Evolutionary conservation across 441 rosid genomes (phyloP).

Genomic region (Macaranga tanarius): DNA sequence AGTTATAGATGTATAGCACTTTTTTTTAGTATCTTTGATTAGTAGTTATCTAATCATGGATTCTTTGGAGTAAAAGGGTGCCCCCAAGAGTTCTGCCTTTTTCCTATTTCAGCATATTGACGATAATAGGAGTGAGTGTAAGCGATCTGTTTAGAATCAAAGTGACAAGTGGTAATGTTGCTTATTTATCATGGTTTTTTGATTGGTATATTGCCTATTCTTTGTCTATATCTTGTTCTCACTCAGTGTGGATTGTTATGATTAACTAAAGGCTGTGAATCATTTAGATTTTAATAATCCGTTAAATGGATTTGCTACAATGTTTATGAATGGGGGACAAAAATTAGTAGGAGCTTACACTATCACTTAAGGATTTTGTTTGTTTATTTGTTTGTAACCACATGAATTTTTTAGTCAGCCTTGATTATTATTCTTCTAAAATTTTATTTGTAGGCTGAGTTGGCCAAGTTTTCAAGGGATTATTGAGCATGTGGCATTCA

Average conservation of each 20-base stretch:
- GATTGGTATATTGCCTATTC: too few species aligned
- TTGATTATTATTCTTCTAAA: not conserved
- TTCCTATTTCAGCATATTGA: not conserved
- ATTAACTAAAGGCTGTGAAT: too few species aligned
- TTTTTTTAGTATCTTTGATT: not conserved
- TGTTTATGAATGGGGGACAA: too few species aligned
- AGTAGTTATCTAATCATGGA: not conserved
- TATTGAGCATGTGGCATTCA: constrained; percentile 24
- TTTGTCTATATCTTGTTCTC: too few species aligned
- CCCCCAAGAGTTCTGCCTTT: not conserved
- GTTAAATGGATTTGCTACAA: too few species aligned
- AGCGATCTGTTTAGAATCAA: too few species aligned
- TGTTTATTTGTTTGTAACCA: not conserved
- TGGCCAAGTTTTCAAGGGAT: constrained; percentile 41
- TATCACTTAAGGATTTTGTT: not conserved
- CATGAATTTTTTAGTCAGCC: not conserved
- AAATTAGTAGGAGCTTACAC: too few species aligned
- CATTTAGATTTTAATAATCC: too few species aligned
- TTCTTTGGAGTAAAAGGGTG: not conserved
- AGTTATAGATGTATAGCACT: not conserved
- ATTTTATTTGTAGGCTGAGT: constrained; percentile 40
- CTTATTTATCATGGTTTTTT: too few species aligned
- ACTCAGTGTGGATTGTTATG: too few species aligned
- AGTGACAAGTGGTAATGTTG: too few species aligned
- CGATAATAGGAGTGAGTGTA: not conserved